These are phyloP conservation scores for Saccharomycopsis sp. DNA, from an alignment of 805 yeast genomes.

Conservation along the genomic window DNA sequence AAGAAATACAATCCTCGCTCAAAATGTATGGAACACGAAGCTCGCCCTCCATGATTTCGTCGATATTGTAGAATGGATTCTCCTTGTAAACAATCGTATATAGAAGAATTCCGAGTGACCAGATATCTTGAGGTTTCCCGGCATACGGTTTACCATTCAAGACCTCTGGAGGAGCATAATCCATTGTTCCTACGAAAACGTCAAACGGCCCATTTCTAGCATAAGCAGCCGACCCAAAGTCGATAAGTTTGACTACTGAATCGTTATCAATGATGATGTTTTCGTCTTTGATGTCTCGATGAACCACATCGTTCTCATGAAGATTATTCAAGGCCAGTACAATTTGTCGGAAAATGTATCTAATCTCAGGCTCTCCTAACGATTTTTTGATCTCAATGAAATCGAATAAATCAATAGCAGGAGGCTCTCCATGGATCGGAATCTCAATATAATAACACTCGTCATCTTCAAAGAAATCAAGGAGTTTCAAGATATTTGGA, in stretches of 20 bases:
- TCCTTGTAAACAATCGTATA: slow-evolving; percentile 90
- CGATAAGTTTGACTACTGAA: slow-evolving; percentile 79
- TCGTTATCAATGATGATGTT: slow-evolving; percentile 81
- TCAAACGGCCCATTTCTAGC: slow-evolving; percentile 90
- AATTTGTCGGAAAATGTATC: slow-evolving; percentile 70
- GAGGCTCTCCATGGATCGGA: slow-evolving; percentile 82
- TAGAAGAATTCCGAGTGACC: slow-evolving; percentile 91
- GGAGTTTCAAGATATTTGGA: slow-evolving; percentile 75
- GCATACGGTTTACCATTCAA: slow-evolving; percentile 80
- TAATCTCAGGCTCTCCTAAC: slow-evolving; percentile 75
- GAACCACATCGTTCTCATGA: slow-evolving; percentile 95
- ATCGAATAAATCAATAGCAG: slow-evolving; percentile 91
- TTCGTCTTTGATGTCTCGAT: slow-evolving; percentile 93
- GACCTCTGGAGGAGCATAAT: slow-evolving; percentile 97
- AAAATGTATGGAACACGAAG: slow-evolving; percentile 63
- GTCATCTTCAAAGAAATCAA: slow-evolving; percentile 91
- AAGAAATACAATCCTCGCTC: slow-evolving; percentile 51
- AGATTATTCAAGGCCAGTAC: slow-evolving; percentile 73
- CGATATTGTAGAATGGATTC: slow-evolving; percentile 92
- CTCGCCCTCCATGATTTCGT: slow-evolving; percentile 90
- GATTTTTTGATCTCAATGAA: slow-evolving; percentile 78
- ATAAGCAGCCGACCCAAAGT: slow-evolving; percentile 94
- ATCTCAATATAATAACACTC: slow-evolving; percentile 87
- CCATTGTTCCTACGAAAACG: slow-evolving; percentile 95
- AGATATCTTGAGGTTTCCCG: slow-evolving; percentile 92